Evolutionary conservation across 257 asterid species (phyloP).

Genomic region (Forsythia viridissima): DNA sequence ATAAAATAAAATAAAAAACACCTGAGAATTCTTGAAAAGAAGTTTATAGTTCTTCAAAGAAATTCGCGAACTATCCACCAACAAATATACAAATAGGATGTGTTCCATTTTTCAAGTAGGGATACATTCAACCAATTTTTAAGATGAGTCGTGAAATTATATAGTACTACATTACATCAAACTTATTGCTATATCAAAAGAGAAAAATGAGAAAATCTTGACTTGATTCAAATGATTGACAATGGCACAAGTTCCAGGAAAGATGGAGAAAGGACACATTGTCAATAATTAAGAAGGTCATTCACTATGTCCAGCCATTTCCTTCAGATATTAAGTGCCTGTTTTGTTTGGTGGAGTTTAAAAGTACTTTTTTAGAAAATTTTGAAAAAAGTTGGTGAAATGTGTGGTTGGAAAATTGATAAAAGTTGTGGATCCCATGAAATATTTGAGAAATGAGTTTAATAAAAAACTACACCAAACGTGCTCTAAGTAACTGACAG

Average conservation of each 20-base stretch:
- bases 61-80: not conserved
- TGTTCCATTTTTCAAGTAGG: not conserved
- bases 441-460: too few species aligned
- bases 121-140: not conserved
- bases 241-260: not conserved
- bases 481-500: too few species aligned
- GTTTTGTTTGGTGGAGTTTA: too few species aligned
- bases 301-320: not conserved
- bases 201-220: not conserved
- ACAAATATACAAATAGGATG: not conserved
- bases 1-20: too few species aligned
- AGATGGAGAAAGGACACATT: not conserved
- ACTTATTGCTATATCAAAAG: not conserved
- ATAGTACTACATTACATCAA: not conserved
- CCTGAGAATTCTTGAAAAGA: not conserved
- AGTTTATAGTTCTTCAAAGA: not conserved
- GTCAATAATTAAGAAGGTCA: not conserved
- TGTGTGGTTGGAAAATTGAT: too few species aligned
- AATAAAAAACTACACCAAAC: too few species aligned
- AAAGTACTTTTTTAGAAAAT: too few species aligned
- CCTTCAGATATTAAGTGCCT: too few species aligned
- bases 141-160: not conserved
- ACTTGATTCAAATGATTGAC: not conserved
- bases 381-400: too few species aligned
- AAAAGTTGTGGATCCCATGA: too few species aligned